These are phyloP conservation scores for Yamadazyma aaseri DNA, from an alignment of 1,139 yeast genomes.

Conservation along the genomic window DNA sequence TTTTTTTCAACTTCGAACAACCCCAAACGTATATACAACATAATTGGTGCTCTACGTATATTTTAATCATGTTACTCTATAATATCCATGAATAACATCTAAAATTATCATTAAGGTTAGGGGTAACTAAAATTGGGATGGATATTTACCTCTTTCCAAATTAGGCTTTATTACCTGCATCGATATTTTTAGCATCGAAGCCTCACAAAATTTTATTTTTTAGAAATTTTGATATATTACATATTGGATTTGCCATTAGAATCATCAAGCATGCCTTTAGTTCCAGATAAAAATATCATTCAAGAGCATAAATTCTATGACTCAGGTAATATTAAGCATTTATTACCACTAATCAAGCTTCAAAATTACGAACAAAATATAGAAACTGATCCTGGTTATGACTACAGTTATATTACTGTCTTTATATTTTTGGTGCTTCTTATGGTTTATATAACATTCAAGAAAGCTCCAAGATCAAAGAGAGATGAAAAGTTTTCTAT, in stretches of 20 bases:
- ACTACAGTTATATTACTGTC: constrained; percentile 3
- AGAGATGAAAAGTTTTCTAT: constrained; percentile 7
- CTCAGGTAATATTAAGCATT: constrained; percentile 15
- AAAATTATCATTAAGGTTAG: no score
- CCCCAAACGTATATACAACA: no score
- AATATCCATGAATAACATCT: no score
- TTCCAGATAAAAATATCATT: constrained; percentile 12
- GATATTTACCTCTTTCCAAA: constrained; percentile 3
- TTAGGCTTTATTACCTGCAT: constrained; percentile 4
- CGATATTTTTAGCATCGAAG: constrained; percentile 2
- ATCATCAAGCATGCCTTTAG: constrained; percentile 1
- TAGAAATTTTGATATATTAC: no score
- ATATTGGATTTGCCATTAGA: neutral
- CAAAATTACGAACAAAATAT: constrained; percentile 13
- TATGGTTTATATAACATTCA: constrained; percentile 4
- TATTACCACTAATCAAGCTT: constrained; percentile 15
- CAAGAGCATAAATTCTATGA: constrained; percentile 19
- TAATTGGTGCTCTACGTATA: no score
- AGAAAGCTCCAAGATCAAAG: constrained; percentile 4
- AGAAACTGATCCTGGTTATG: constrained; percentile 4
- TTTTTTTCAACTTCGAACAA: no score
- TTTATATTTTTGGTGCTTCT: constrained; percentile 6
- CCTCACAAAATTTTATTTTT: no score
- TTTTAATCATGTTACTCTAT: no score
- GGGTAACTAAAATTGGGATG: no score